These are phyloP conservation scores for Alternaria alternata DNA, from an alignment of 2,329 filamentous ascomycete species.

Conservation along the genomic window DNA sequence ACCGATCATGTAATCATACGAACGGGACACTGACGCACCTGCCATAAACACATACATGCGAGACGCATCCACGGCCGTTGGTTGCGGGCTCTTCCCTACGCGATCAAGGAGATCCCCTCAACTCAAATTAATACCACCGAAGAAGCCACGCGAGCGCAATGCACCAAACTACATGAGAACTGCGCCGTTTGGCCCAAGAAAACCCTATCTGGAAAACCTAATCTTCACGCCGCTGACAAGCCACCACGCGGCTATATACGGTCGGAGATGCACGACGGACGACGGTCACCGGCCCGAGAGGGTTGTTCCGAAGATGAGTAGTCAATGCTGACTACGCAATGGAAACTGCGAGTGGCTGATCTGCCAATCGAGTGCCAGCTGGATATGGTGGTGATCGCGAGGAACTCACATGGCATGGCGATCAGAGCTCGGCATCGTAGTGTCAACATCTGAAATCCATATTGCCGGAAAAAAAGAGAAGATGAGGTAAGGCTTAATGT, in stretches of 20 bases:
- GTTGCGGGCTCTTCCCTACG: neutral
- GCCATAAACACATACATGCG: neutral
- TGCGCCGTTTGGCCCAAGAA: conserved; percentile 3
- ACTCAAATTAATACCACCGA: neutral
- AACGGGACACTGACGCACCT: neutral
- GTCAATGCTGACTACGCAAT: neutral
- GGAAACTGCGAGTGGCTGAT: neutral
- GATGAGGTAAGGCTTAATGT: neutral
- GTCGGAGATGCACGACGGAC: conserved; percentile 1
- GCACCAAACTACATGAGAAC: conserved; percentile 3
- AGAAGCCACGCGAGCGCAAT: neutral
- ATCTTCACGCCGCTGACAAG: neutral
- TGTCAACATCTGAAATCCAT: neutral
- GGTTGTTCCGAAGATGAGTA: neutral
- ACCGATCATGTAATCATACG: neutral
- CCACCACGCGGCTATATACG: neutral
- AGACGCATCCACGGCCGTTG: conserved; percentile 1
- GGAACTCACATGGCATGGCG: neutral
- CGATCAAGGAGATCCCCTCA: neutral
- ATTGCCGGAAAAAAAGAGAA: neutral
- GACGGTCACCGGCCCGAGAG: conserved; percentile 3
- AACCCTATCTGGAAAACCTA: neutral
- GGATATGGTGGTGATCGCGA: neutral
- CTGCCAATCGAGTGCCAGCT: neutral
- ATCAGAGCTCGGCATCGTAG: neutral